Percentiles rank a stretch among this genome's conserved stretches.
These are phyloP conservation scores for Xylaria sp. DNA, from an alignment of 2,329 filamentous ascomycete genomes.

Conservation along the genomic window DNA sequence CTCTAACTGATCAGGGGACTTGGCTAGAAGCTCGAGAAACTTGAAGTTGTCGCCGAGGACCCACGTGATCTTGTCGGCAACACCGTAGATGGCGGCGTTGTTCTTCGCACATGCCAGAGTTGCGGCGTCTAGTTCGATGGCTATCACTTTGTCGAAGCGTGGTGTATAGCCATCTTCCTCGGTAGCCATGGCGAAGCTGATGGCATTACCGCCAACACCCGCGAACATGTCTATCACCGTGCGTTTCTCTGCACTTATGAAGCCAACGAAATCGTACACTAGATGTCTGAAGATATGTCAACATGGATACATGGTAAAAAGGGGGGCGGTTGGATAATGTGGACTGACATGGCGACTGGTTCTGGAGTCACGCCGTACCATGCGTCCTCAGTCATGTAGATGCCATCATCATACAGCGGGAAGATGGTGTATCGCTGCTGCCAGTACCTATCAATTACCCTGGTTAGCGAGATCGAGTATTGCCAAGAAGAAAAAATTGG, in stretches of 20 bases:
- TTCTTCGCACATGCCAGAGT: constrained; percentile 91
- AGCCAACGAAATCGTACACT: constrained; percentile 73
- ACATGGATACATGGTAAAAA: constrained; percentile 15
- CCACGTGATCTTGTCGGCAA: constrained; percentile 81
- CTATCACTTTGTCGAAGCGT: constrained; percentile 85
- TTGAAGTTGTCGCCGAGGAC: constrained; percentile 88
- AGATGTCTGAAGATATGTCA: constrained; percentile 68
- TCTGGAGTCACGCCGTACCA: constrained; percentile 99
- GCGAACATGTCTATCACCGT: constrained; percentile 89
- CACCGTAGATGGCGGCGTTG: constrained; percentile 87
- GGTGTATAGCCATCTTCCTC: constrained; percentile 58
- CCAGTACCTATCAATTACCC: constrained; percentile 79
- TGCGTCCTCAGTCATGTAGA: constrained; percentile 90
- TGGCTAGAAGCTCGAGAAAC: constrained; percentile 63
- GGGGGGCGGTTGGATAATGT: neutral
- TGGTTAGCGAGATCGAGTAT: neutral
- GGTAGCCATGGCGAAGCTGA: constrained; percentile 80
- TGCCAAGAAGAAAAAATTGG: neutral
- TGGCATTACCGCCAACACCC: constrained; percentile 91
- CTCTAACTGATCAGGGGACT: constrained; percentile 47
- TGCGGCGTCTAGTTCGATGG: constrained; percentile 83
- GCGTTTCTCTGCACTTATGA: constrained; percentile 53
- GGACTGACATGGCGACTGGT: constrained; percentile 79
- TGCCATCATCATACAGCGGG: constrained; percentile 83
- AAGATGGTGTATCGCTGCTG: constrained; percentile 89